Conservation (phyloP, 2,329 filamentous ascomycete genomes). For the Nemania sp. region DNA sequence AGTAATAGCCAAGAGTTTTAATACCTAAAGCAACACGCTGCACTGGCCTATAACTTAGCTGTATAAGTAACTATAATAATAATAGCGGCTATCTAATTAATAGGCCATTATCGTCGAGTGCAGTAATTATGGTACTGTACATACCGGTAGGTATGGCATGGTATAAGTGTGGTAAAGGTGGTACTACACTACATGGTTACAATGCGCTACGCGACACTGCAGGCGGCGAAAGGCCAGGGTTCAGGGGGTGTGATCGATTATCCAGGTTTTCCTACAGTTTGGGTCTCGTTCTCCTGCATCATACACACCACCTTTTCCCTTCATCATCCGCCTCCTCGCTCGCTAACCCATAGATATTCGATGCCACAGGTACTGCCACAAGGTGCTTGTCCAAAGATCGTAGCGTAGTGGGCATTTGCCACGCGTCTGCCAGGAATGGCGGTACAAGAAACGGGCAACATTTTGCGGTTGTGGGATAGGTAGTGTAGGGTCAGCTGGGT, state of each 20-base stretch:
- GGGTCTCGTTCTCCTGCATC: not conserved
- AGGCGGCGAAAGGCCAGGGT: no score
- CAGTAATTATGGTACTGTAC: not conserved
- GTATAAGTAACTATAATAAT: slow-evolving; percentile 1
- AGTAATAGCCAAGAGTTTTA: slow-evolving; percentile 9
- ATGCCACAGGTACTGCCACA: not conserved
- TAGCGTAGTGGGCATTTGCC: slow-evolving; percentile 21
- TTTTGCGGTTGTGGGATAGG: slow-evolving; percentile 10
- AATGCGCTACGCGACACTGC: no score
- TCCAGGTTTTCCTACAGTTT: slow-evolving; percentile 12
- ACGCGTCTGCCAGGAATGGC: slow-evolving; percentile 28
- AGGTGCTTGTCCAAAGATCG: slow-evolving; percentile 2
- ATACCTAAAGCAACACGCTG: not conserved
- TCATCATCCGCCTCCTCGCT: not conserved
- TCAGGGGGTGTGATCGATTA: slow-evolving; percentile 16
- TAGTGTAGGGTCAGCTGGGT: slow-evolving; percentile 8
- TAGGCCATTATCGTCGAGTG: slow-evolving; percentile 9
- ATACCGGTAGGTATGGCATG: not conserved
- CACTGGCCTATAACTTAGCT: not conserved
- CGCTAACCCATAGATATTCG: not conserved
- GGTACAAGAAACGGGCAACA: not conserved
- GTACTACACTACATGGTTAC: no score
- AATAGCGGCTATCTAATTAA: no score
- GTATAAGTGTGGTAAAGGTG: no score
- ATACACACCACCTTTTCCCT: not conserved